Evolutionary conservation across 345 rosid species (phyloP).

Genomic region (Populus alba): DNA sequence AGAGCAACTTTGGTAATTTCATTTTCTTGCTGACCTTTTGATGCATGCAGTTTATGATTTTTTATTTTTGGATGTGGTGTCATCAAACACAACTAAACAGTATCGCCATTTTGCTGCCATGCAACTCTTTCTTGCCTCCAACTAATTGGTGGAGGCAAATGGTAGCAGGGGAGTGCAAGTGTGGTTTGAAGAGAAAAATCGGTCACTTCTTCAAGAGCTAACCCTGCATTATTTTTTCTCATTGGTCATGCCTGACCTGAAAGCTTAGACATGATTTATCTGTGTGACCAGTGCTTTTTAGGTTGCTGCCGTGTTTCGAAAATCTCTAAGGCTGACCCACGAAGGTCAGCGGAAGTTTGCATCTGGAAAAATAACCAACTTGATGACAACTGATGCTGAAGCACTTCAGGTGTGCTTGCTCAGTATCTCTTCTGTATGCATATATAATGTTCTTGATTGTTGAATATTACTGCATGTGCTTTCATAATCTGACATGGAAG

Average conservation of each 20-base stretch:
- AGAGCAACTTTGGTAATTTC: constrained; percentile 82
- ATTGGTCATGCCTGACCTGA: neutral
- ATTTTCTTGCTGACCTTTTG: constrained; percentile 11
- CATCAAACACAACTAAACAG: too few species aligned
- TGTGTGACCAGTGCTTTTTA: constrained; percentile 26
- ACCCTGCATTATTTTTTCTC: too few species aligned
- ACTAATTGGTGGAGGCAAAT: too few species aligned
- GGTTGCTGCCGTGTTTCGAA: constrained; percentile 97
- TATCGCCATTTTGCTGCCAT: too few species aligned
- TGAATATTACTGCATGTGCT: neutral
- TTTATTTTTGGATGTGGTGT: too few species aligned
- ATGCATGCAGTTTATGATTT: neutral
- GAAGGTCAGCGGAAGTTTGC: constrained; percentile 81
- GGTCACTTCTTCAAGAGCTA: too few species aligned
- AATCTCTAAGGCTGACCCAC: constrained; percentile 86
- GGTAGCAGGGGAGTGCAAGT: neutral
- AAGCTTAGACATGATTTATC: constrained; percentile 3
- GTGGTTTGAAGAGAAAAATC: too few species aligned
- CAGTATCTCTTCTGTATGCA: neutral
- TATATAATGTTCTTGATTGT: neutral
- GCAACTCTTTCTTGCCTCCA: too few species aligned
- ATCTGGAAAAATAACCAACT: constrained; percentile 93
- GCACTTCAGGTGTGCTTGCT: constrained; percentile 70
- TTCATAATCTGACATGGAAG: neutral
- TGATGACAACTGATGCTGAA: constrained; percentile 98